Evolutionary conservation across 2,329 filamentous ascomycete genomes (phyloP).

Genomic region (Aspergillus pseudoterreus): DNA sequence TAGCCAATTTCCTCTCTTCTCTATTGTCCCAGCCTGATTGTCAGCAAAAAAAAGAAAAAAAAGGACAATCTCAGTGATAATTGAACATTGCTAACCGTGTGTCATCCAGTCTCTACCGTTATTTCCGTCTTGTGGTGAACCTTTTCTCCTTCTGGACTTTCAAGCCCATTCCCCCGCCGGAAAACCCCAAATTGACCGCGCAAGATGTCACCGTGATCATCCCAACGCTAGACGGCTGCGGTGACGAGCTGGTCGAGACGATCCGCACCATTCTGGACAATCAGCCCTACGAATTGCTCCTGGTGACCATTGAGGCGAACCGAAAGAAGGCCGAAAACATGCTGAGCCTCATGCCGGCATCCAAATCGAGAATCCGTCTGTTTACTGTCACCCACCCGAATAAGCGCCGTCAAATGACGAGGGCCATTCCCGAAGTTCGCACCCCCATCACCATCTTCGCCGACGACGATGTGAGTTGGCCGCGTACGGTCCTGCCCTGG

Average conservation of each 20-base stretch:
- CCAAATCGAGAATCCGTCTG: conserved; percentile 66
- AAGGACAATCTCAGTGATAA: too few relatives aligned
- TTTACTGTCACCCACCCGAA: conserved; percentile 81
- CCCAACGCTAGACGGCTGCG: conserved; percentile 83
- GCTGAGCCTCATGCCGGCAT: conserved; percentile 50
- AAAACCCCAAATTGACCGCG: conserved; percentile 72
- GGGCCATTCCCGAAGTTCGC: conserved; percentile 78
- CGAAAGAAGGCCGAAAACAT: conserved; percentile 64
- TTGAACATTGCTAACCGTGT: too few relatives aligned
- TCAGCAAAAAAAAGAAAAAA: too few relatives aligned
- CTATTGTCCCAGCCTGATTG: too few relatives aligned
- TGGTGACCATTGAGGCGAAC: conserved; percentile 84
- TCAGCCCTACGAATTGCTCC: conserved; percentile 65
- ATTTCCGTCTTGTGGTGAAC: conserved; percentile 80
- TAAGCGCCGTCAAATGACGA: conserved; percentile 90
- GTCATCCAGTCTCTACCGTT: conserved; percentile 71
- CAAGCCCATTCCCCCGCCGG: conserved; percentile 76
- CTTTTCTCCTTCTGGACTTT: conserved; percentile 82
- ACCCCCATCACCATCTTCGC: conserved; percentile 88
- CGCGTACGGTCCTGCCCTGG: conserved; percentile 80
- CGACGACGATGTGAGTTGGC: conserved; percentile 95
- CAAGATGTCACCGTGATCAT: conserved; percentile 92
- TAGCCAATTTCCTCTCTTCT: conserved; percentile 6
- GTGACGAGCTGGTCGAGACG: conserved; percentile 77
- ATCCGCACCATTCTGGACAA: conserved; percentile 57